Percentiles rank a stretch among this genome's conserved stretches.
Evolutionary conservation across 441 rosid species (phyloP).

Genomic region (Geranium incanum): DNA sequence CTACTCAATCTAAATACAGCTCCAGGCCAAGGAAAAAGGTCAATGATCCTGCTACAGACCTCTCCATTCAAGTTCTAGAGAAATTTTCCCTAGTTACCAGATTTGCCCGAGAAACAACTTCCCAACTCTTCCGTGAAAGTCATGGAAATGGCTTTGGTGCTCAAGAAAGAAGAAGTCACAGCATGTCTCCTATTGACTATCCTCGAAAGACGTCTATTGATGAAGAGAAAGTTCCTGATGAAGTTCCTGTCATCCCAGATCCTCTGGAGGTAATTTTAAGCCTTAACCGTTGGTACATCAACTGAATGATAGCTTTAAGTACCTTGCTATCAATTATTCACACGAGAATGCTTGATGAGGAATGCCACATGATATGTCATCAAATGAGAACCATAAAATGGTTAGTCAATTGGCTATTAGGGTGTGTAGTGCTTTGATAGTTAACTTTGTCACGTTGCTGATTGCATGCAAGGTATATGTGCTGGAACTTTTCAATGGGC

Average conservation of each 20-base stretch:
- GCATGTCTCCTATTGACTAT: constrained; percentile 36
- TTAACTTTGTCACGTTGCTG: neutral
- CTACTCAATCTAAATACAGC: constrained; percentile 38
- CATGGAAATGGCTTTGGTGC: constrained; percentile 52
- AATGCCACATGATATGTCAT: neutral
- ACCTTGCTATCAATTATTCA: neutral
- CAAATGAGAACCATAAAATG: neutral
- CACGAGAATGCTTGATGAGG: neutral
- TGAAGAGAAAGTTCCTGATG: constrained; percentile 35
- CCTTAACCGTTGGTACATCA: neutral
- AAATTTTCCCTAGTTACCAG: constrained; percentile 91
- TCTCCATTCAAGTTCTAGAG: constrained; percentile 80
- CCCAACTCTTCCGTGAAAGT: constrained; percentile 71
- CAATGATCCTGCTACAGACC: constrained; percentile 81
- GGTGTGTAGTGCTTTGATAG: neutral
- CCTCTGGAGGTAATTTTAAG: constrained; percentile 64
- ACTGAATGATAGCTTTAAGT: neutral
- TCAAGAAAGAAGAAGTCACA: constrained; percentile 38
- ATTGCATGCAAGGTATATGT: neutral
- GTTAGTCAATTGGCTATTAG: neutral
- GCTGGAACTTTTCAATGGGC: neutral
- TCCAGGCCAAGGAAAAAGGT: constrained; percentile 54
- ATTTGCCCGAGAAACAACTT: constrained; percentile 89
- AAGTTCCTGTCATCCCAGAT: constrained; percentile 57
- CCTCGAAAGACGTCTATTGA: constrained; percentile 34